A percentile compares a stretch with the other conserved stretches of the same genome.
phyloP scores from a whole-genome alignment of 2,329 filamentous ascomycete species.

The Metarhizium anisopliae region DNA sequence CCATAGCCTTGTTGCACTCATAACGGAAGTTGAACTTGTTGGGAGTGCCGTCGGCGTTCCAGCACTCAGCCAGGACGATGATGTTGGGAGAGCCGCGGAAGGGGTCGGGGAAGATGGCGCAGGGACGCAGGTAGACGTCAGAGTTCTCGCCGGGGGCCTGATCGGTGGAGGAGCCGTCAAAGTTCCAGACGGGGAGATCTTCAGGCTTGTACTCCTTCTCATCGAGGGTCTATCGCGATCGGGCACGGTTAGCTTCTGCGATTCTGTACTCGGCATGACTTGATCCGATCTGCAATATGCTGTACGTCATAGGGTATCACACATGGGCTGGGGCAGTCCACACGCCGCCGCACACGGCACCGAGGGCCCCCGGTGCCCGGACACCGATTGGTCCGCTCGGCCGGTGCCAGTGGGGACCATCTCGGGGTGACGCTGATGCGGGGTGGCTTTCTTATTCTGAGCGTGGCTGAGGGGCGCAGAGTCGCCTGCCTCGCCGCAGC shows the following conservation, averaged over 20 bases:
- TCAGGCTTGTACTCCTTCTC: conserved; percentile 40
- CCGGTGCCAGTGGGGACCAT: neutral
- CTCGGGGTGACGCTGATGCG: neutral
- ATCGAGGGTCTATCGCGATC: conserved; percentile 35
- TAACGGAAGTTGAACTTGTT: conserved; percentile 99
- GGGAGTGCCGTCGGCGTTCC: conserved; percentile 85
- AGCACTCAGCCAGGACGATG: conserved; percentile 89
- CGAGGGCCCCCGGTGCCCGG: neutral
- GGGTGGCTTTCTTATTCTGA: neutral
- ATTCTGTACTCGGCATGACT: neutral
- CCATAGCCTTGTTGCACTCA: conserved; percentile 83
- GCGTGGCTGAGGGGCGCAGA: neutral
- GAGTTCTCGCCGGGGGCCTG: conserved; percentile 94
- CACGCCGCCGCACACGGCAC: neutral
- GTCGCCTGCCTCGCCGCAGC: neutral
- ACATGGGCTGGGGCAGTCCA: too few species aligned
- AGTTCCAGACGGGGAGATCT: conserved; percentile 48
- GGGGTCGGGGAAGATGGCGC: conserved; percentile 83
- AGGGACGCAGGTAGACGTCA: conserved; percentile 90
- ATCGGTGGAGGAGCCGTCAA: conserved; percentile 74
- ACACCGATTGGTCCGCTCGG: neutral
- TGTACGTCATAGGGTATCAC: neutral
- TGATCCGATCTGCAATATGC: neutral
- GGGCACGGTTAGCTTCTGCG: neutral
- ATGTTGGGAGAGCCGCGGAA: conserved; percentile 88